Base-by-base conservation (phyloP, 306 rosid species). In the Cotoneaster glaucophyllus region DNA sequence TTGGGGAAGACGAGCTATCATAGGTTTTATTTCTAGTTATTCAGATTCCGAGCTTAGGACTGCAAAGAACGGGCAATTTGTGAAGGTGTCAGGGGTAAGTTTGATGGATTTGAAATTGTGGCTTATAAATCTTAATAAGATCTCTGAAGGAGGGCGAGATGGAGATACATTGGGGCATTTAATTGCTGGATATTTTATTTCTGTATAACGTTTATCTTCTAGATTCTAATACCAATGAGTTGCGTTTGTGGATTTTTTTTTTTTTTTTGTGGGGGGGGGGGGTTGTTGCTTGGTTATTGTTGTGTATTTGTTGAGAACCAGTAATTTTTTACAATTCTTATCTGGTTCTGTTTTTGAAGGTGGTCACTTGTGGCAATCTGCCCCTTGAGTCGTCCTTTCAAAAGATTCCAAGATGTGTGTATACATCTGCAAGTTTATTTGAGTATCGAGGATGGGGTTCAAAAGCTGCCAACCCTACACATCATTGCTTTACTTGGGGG, bases 21-120 rank as follows among this genome's bases (percentile, higher is more conserved):
- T 82, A 66, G 89, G 90, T 74, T 92, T 85, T 81, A 92, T 95
- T 80, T 80, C 90, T 44, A 84, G 85, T 28, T 89, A 95, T 87
- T 94, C 97, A 8, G 98, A 95, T 75, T 90, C 98, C 3, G 98
- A 95, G 84, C 97, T 95, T 71, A 87, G 98, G 82, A 90, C 96
- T 80, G 98, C 98, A 21, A 92, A 86, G 79, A 95, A 90, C 82
- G 98, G 98, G 67, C 98, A 95, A 77, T 91, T 90, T 83, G 98
- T 95, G 86, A 95, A 95, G 83, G 98, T 95, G 84, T 92, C 98
- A 66, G 98, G 98, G 97, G 98, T 95, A 90, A 32, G 96, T 83
- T 69, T 53, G 68, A 25, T 78, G 74, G 45, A 58, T 61, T 76
- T 48, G 45, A 19, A 45, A 25, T n/a, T 22, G 50, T 74, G 65